Evolutionary conservation across 805 yeast species (phyloP).

Genomic region (Spathaspora girioi): DNA sequence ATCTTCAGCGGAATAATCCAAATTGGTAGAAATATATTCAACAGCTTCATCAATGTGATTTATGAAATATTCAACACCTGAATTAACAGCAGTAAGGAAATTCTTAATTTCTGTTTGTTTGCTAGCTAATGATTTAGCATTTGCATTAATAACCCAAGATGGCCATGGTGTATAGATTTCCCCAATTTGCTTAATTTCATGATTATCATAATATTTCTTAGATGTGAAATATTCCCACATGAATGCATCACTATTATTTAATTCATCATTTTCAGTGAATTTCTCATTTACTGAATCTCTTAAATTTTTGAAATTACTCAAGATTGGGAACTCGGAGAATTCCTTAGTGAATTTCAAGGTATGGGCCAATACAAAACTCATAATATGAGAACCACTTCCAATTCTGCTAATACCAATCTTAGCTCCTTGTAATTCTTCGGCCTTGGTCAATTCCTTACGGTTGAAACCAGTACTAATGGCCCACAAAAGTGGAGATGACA

Average conservation of each 20-base stretch:
- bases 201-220: constrained; percentile 74
- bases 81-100: constrained; percentile 54
- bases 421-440: constrained; percentile 54
- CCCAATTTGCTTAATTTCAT: constrained; percentile 79
- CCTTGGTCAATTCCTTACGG: constrained; percentile 51
- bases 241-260: constrained; percentile 65
- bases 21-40: constrained; percentile 55
- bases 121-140: constrained; percentile 31
- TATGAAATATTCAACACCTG: constrained; percentile 68
- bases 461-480: constrained; percentile 74
- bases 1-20: constrained; percentile 76
- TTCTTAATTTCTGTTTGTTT: constrained; percentile 19
- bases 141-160: constrained; percentile 77
- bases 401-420: constrained; percentile 79
- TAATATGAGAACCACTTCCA: constrained; percentile 89
- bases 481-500: constrained; percentile 85
- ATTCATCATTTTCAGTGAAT: constrained; percentile 23
- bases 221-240: constrained; percentile 97
- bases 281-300: constrained; percentile 72
- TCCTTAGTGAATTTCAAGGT: constrained; percentile 52
- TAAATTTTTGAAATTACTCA: constrained; percentile 68
- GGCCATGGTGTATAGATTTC: constrained; percentile 96
- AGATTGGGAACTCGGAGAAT: constrained; percentile 52
- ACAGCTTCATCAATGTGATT: constrained; percentile 61
- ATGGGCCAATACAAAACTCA: constrained; percentile 80